Conservation (phyloP, 2,329 filamentous ascomycete genomes). For the Aureobasidium musti region DNA sequence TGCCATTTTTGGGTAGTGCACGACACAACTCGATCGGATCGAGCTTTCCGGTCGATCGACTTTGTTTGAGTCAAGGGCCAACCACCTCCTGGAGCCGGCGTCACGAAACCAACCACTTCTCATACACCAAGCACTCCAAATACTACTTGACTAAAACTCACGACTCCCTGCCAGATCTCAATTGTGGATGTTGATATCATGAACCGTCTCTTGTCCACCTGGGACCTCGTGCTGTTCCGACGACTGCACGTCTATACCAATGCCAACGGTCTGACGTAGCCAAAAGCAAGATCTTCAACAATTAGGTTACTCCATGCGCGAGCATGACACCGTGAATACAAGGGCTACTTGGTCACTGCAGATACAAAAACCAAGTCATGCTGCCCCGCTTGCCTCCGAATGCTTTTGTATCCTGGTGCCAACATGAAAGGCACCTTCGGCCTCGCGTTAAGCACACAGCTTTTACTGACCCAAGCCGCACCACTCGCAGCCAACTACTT, state of each 20-base stretch:
- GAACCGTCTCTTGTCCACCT: not conserved
- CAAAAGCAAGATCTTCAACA: not conserved
- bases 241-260: not conserved
- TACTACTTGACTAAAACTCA: too few relatives aligned
- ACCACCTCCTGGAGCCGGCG: too few relatives aligned
- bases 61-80: not conserved
- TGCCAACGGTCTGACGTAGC: slow-evolving; percentile 15
- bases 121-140: not conserved
- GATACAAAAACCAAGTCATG: not conserved
- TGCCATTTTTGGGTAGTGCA: not conserved
- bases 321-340: not conserved
- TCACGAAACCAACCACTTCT: not conserved
- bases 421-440: not conserved
- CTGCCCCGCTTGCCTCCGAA: not conserved
- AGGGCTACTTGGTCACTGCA: not conserved
- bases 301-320: not conserved
- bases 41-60: not conserved
- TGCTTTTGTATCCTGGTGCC: not conserved
- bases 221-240: not conserved
- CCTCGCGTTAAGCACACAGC: not conserved
- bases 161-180: too few relatives aligned
- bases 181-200: too few relatives aligned
- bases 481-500: slow-evolving; percentile 6
- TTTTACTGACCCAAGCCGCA: not conserved
- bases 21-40: not conserved